Conservation (phyloP, 2,329 filamentous ascomycete species). For the Alternaria arborescens region DNA sequence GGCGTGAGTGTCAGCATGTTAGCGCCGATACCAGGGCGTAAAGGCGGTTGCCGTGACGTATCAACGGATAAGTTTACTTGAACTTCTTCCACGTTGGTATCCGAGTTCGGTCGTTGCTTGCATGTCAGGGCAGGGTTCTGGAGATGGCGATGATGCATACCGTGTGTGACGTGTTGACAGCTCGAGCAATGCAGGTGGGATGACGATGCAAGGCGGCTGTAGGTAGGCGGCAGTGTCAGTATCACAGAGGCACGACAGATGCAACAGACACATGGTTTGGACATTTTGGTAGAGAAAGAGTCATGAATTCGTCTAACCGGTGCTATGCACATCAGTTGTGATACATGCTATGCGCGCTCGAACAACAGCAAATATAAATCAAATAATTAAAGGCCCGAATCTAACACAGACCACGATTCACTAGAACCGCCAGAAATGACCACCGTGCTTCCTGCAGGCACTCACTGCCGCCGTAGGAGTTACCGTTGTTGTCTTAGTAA, state of each 20-base stretch:
- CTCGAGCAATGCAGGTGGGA: slow-evolving; percentile 10
- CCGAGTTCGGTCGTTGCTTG: not conserved
- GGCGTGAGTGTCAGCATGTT: not conserved
- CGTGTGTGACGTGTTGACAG: slow-evolving; percentile 1
- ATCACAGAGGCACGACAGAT: not conserved
- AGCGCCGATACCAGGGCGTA: not conserved
- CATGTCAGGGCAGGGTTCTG: not conserved
- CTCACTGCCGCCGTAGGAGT: slow-evolving; percentile 48
- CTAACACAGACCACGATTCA: not conserved
- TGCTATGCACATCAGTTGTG: not conserved
- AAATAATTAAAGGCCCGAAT: not conserved
- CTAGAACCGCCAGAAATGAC: slow-evolving; percentile 34
- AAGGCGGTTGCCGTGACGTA: slow-evolving; percentile 8
- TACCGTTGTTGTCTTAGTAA: slow-evolving; percentile 45
- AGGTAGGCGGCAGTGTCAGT: not conserved
- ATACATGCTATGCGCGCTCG: not conserved
- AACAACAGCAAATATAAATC: slow-evolving; percentile 1
- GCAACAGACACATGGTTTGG: not conserved
- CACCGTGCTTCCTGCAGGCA: slow-evolving; percentile 46
- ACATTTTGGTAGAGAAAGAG: not conserved
- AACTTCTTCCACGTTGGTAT: not conserved
- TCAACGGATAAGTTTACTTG: not conserved
- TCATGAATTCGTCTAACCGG: not conserved
- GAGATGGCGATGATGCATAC: not conserved
- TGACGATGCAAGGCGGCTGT: slow-evolving; percentile 8